These are phyloP conservation scores for Eremochloa ophiuroides DNA, from an alignment of 176 grass and related monocot species.

Conservation along the genomic window DNA sequence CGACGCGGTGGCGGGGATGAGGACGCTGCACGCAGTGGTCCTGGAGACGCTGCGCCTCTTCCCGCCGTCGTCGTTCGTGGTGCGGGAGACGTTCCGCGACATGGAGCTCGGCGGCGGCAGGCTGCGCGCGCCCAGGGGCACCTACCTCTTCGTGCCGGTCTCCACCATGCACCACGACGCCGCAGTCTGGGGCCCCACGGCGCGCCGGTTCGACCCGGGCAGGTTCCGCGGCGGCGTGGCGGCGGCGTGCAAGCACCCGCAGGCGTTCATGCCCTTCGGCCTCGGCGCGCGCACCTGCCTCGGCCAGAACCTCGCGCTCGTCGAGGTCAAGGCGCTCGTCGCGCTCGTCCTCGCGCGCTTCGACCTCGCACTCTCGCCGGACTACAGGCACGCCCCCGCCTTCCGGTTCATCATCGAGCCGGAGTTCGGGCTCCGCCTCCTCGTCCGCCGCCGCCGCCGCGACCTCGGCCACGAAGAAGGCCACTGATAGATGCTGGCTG, in stretches of 20 bases:
- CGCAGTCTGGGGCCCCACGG: constrained; percentile 30
- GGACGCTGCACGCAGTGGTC: constrained; percentile 53
- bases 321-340: constrained; percentile 61
- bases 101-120: constrained; percentile 38
- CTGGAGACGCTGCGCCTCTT: constrained; percentile 70
- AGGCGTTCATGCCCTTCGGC: constrained; percentile 64
- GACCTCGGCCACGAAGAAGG: too few relatives aligned
- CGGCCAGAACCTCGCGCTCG: constrained; percentile 56
- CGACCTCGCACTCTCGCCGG: constrained; percentile 36
- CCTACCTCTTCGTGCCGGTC: constrained; percentile 48
- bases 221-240: constrained; percentile 46
- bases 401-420: constrained; percentile 62
- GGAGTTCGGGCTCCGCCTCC: constrained; percentile 50
- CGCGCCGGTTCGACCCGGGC: constrained; percentile 31
- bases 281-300: constrained; percentile 55
- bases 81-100: constrained; percentile 45
- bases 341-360: constrained; percentile 38
- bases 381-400: constrained; percentile 49
- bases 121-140: constrained; percentile 37
- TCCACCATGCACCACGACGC: constrained; percentile 59
- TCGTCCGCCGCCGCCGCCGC: constrained; percentile 33
- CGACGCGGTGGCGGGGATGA: constrained; percentile 49
- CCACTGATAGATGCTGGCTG: neutral
- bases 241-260: constrained; percentile 42
- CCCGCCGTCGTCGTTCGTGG: constrained; percentile 55